Base-by-base conservation (phyloP, 2,329 filamentous ascomycete species). In the Colletotrichum eremochloae region DNA sequence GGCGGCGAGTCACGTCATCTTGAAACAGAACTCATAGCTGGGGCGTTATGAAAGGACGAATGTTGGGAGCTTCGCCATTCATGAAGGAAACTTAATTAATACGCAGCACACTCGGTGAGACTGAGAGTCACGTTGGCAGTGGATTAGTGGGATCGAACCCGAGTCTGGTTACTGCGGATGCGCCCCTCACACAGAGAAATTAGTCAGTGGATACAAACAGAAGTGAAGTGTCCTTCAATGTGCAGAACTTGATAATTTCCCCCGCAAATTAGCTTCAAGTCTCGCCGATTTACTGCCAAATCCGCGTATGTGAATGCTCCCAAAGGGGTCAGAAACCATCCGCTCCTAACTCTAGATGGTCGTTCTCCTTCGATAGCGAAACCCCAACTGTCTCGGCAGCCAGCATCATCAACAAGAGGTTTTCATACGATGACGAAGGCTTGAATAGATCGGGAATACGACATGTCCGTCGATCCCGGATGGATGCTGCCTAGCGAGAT, bases 141-240 rank as follows among this genome's bases (percentile, higher is more conserved):
- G 38, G 52, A 64, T 69, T 72, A 24, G 60, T 69, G 66, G 53
- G 61, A 60, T 33, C n/a, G 8, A 2, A 18, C 18, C 18, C 42
- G 40, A 3, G 24, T 53, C 48, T 33, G 29, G 48, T 44, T 48
- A 36, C n/a, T 9, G 29, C 14, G 9, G 15, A 40, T 9, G 46
- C 14, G 36, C n/a, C 66, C 66, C 44, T 61, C 33, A 64, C 24
- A 46, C 69, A 44, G 48, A 48, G 44, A 72, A 46, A 72, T 72
- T 64, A 65, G 55, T 58, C 67, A 55, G 69, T 69, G 69, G 66
- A 48, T 55, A 64, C 66, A 8, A 11, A 14, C 38, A 20, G 24
- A 64, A 31, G 50, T 63, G 46, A 68, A 24, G 24, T 24, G 1
- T 24, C 24, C 24, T 48, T 38, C 58, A 38, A 38, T 57, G 68